Evolutionary conservation across 129 eudicot genomes (phyloP).

Genomic region (Erigeron canadensis): DNA sequence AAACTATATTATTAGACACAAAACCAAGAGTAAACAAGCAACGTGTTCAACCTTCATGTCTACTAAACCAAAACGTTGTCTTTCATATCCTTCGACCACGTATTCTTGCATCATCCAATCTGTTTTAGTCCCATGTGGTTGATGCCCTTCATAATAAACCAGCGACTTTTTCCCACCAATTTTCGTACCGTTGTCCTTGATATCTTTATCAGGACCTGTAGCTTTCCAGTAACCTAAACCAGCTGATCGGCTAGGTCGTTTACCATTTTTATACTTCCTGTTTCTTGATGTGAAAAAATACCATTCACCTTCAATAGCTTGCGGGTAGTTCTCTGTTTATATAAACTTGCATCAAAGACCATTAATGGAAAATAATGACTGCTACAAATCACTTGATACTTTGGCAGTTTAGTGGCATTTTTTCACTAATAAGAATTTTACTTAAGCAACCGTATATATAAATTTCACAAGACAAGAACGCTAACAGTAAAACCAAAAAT

Average conservation of each 20-base stretch:
- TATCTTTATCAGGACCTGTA: constrained; percentile 20
- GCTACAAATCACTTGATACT: no score
- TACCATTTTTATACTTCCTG: constrained; percentile 27
- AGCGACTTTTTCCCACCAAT: constrained; percentile 25
- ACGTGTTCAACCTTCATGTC: constrained; percentile 6
- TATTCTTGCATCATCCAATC: constrained; percentile 40
- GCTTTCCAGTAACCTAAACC: constrained; percentile 39
- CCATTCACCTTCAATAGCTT: constrained; percentile 22
- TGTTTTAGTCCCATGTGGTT: constrained; percentile 14
- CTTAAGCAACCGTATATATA: no score
- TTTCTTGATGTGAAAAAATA: constrained; percentile 32
- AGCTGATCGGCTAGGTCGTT: constrained; percentile 24
- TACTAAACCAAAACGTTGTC: not conserved
- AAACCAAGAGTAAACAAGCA: not conserved
- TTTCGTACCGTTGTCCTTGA: not conserved
- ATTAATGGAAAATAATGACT: no score
- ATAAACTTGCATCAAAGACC: not conserved
- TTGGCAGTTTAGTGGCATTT: no score
- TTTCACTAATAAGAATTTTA: no score
- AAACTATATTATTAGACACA: no score
- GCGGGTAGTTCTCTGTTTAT: constrained; percentile 7
- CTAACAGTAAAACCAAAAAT: no score
- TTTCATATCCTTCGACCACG: not conserved
- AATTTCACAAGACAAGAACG: no score
- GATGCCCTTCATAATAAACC: constrained; percentile 22